phyloP scores from a whole-genome alignment of 1,139 yeast genomes.

The Kluyveromyces sp. region DNA sequence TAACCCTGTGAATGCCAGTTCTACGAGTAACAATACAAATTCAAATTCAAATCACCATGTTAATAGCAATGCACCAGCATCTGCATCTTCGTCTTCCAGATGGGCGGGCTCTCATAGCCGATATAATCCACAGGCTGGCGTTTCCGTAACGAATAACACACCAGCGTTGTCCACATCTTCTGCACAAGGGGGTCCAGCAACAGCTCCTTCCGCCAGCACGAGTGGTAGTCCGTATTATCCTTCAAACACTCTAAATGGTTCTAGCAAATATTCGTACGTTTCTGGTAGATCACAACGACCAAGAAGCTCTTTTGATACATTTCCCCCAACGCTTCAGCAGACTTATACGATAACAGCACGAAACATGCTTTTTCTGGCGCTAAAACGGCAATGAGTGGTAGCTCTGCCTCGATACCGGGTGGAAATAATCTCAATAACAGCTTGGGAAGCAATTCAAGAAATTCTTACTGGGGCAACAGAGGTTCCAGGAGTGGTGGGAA shows the following conservation, averaged over 20 bases:
- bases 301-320: slow-evolving; percentile 3
- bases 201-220: not conserved
- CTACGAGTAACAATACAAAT: too few relatives aligned
- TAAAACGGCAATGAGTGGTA: too few relatives aligned
- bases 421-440: too few relatives aligned
- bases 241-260: not conserved
- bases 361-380: not conserved
- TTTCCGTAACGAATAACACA: not conserved
- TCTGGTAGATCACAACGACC: not conserved
- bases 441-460: slow-evolving; percentile 1
- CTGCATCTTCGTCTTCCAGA: slow-evolving; percentile 2
- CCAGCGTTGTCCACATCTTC: not conserved
- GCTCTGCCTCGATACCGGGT: too few relatives aligned
- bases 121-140: slow-evolving; percentile 9
- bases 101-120: slow-evolving; percentile 8
- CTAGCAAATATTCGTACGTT: not conserved
- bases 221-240: not conserved
- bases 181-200: slow-evolving; percentile 3
- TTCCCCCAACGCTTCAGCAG: not conserved
- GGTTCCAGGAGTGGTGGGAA: slow-evolving; percentile 5
- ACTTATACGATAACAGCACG: not conserved
- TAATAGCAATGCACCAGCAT: too few relatives aligned
- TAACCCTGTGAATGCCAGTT: too few relatives aligned
- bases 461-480: slow-evolving; percentile 5
- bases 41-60: too few relatives aligned